These are phyloP conservation scores for Bothriochloa decipiens DNA, from an alignment of 176 grass and related monocot genomes.

Conservation along the genomic window DNA sequence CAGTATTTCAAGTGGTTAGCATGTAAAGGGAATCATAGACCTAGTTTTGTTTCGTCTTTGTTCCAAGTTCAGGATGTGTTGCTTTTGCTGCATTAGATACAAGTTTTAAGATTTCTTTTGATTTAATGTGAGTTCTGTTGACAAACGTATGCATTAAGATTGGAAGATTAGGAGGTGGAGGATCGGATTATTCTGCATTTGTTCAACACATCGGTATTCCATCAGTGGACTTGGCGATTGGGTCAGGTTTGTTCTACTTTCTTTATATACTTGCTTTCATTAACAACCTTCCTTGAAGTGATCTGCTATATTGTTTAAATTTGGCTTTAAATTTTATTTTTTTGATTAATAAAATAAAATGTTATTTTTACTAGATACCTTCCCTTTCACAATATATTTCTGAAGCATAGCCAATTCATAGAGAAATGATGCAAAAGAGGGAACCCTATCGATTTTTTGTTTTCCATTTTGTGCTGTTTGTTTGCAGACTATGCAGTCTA, in stretches of 20 bases:
- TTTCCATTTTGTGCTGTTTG: constrained; percentile 20
- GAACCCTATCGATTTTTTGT: background rate
- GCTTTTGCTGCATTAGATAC: constrained; percentile 16
- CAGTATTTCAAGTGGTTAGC: constrained; percentile 8
- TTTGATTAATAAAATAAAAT: background rate
- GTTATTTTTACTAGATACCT: background rate
- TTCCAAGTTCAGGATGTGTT: constrained; percentile 1
- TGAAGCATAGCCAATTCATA: background rate
- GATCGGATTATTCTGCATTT: constrained; percentile 82
- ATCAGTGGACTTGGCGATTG: constrained; percentile 74
- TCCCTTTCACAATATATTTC: background rate
- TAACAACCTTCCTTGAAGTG: constrained; percentile 17
- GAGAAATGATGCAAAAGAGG: background rate
- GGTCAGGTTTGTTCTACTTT: constrained; percentile 57
- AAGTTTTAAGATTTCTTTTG: constrained; percentile 36
- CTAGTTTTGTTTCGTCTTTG: background rate
- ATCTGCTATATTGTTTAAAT: background rate
- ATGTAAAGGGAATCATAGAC: background rate
- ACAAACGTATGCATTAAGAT: constrained; percentile 54
- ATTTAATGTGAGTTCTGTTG: constrained; percentile 20
- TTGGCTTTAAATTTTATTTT: background rate
- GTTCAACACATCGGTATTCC: constrained; percentile 88
- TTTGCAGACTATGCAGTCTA: constrained; percentile 80
- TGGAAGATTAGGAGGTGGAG: constrained; percentile 84
- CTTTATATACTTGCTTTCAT: background rate